These are phyloP conservation scores for Trametes sp. DNA, from an alignment of 1,284 basidiomycete genomes.

Conservation along the genomic window DNA sequence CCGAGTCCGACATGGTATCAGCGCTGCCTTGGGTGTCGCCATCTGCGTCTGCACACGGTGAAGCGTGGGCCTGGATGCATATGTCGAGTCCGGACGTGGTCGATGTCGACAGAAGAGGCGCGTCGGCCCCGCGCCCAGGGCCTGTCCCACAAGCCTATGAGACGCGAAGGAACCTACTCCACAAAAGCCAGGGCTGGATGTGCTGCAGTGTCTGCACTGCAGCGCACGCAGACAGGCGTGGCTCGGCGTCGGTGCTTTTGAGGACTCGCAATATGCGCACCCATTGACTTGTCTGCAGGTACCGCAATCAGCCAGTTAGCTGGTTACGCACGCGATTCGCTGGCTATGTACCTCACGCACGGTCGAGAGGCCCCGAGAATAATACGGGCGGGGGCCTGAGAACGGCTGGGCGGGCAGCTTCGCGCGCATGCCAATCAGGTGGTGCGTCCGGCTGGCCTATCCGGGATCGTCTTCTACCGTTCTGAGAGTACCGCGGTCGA, in stretches of 20 bases:
- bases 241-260: slow-evolving; percentile 13
- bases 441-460: slow-evolving; percentile 9
- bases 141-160: not conserved
- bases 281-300: not conserved
- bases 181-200: slow-evolving; percentile 14
- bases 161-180: slow-evolving; percentile 11
- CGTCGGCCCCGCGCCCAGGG: not conserved
- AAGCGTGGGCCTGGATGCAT: slow-evolving; percentile 7
- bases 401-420: not conserved
- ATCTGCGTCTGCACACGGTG: not conserved
- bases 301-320: not conserved
- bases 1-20: not conserved
- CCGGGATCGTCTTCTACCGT: slow-evolving; percentile 8
- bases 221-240: not conserved
- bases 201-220: not conserved
- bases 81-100: slow-evolving; percentile 1
- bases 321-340: slow-evolving; percentile 4
- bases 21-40: not conserved
- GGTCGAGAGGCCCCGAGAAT: slow-evolving; percentile 4
- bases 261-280: not conserved
- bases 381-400: slow-evolving; percentile 2
- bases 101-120: slow-evolving; percentile 3
- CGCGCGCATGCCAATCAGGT: slow-evolving; percentile 16
- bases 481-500: not conserved
- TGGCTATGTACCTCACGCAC: not conserved